A percentile compares a stretch with the other conserved stretches of the same genome.
phyloP scores from a whole-genome alignment of 176 grass and related monocot species.

The Triticum timopheevii region DNA sequence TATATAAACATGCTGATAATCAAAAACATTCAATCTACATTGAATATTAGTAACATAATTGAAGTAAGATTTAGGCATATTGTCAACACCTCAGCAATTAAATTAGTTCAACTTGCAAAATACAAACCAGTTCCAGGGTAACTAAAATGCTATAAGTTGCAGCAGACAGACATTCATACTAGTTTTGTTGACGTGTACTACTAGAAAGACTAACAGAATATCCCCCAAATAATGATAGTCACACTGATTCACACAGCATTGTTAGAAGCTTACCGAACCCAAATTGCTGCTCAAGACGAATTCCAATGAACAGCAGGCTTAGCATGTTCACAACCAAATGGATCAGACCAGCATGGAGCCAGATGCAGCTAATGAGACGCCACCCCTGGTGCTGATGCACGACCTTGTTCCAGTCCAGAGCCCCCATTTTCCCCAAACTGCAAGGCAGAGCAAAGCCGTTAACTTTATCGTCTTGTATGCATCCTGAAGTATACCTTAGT shows the following conservation, averaged over 20 bases:
- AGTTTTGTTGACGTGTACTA: too few relatives aligned
- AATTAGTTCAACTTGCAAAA: not conserved
- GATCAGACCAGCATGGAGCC: conserved; percentile 87
- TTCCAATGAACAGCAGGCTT: conserved; percentile 88
- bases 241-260: not conserved
- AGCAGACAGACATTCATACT: too few relatives aligned
- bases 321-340: conserved; percentile 97
- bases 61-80: not conserved
- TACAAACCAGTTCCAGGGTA: not conserved
- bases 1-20: not conserved
- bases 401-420: conserved; percentile 87
- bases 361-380: conserved; percentile 79
- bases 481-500: not conserved
- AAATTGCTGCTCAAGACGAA: conserved; percentile 95
- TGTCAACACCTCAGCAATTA: conserved; percentile 2
- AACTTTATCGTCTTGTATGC: not conserved
- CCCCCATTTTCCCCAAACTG: conserved; percentile 87
- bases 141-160: too few relatives aligned
- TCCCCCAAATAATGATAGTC: not conserved
- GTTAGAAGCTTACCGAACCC: conserved; percentile 76
- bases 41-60: not conserved
- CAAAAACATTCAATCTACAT: not conserved
- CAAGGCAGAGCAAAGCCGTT: conserved; percentile 17
- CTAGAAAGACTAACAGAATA: not conserved
- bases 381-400: conserved; percentile 84